Base-by-base conservation (phyloP, 108 stramenopile genomes). In the Licmophora abbreviata region DNA sequence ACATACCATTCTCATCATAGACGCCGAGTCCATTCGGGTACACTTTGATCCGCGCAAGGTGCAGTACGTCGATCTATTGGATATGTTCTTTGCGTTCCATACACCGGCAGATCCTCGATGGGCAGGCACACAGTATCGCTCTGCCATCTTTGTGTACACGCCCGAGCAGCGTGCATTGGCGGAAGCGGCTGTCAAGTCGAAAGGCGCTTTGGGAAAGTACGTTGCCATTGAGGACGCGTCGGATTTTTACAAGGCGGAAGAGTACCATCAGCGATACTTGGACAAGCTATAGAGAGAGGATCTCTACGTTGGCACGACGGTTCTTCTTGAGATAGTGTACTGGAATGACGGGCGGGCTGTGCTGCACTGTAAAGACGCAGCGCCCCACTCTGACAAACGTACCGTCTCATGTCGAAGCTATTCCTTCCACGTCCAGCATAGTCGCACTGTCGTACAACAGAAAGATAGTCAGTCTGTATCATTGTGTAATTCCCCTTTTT, bases 261-360 rank as follows among this genome's bases (percentile, higher is more conserved):
- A 66, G 31, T 69, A 65, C 15, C 61, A 77, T 54, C 71, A 73
- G 45, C 65, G 55, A 23, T 77, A 73, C 48, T 40, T 77, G 32
- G 59, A 68, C 26, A 69, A 69, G n/a, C n/a, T n/a, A n/a, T n/a
- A n/a, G n/a, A n/a, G n/a, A n/a, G n/a, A n/a, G n/a, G n/a, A n/a
- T n/a, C n/a, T n/a, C n/a, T n/a, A n/a, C n/a, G n/a, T n/a, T n/a
- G n/a, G n/a, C n/a, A n/a, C n/a, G n/a, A n/a, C n/a, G n/a, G n/a
- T n/a, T n/a, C n/a, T n/a, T n/a, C n/a, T n/a, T n/a, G n/a, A n/a
- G n/a, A n/a, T n/a, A n/a, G n/a, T n/a, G n/a, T n/a, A n/a, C n/a
- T n/a, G n/a, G n/a, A n/a, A n/a, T n/a, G n/a, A n/a, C n/a, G n/a
- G n/a, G n/a, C n/a, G n/a, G n/a, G n/a, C n/a, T n/a, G n/a, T n/a